These are phyloP conservation scores for Cynara cardunculus DNA, from an alignment of 129 eudicot species.

Conservation along the genomic window DNA sequence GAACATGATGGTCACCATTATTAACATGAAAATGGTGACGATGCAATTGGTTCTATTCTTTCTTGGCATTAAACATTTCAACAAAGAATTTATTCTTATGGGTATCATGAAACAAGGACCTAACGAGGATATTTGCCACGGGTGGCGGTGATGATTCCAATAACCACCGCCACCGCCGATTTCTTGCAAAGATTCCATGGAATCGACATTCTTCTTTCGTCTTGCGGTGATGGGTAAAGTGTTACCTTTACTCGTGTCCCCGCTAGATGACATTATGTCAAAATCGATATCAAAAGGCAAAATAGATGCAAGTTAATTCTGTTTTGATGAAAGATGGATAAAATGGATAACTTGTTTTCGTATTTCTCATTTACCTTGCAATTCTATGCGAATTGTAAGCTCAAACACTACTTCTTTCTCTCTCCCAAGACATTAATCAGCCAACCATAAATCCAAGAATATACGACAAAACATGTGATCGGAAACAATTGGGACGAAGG, in stretches of 20 bases:
- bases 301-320: not conserved
- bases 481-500: not conserved
- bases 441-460: not conserved
- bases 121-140: not conserved
- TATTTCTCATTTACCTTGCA: not conserved
- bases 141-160: constrained; percentile 4
- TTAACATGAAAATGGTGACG: constrained; percentile 23
- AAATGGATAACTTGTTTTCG: not conserved
- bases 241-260: constrained; percentile 7
- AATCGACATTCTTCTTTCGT: constrained; percentile 3
- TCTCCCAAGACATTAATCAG: not conserved
- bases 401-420: constrained; percentile 1
- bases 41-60: constrained; percentile 25
- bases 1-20: constrained; percentile 28
- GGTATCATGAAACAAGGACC: constrained; percentile 10
- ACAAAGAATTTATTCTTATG: not conserved
- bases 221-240: constrained; percentile 28
- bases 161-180: constrained; percentile 8
- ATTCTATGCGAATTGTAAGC: constrained; percentile 21
- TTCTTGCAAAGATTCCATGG: constrained; percentile 11
- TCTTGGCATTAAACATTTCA: constrained; percentile 27
- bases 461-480: not conserved
- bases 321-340: constrained; percentile 10
- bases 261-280: constrained; percentile 13
- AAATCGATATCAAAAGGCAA: not conserved